Percentiles rank a stretch among this genome's conserved stretches.
Conservation (phyloP, 2,329 filamentous ascomycete species). For the Thelonectria discophora region DNA sequence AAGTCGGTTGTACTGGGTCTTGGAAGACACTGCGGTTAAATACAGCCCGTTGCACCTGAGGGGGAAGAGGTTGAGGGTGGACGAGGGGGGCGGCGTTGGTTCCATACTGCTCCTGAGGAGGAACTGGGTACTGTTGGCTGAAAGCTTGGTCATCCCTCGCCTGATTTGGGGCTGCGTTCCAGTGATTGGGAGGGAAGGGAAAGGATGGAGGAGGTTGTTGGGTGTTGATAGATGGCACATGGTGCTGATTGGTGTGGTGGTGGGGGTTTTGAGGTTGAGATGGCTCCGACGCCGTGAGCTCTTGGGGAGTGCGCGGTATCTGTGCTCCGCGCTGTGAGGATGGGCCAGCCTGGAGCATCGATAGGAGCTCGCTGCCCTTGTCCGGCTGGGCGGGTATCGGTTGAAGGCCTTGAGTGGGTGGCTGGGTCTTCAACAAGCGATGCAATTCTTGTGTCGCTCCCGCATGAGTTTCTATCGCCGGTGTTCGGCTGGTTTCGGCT, state of each 20-base stretch:
- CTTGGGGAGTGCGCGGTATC: constrained; percentile 61
- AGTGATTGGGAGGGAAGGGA: constrained; percentile 37
- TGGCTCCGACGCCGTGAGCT: constrained; percentile 60
- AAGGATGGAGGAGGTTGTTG: constrained; percentile 48
- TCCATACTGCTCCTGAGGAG: constrained; percentile 36
- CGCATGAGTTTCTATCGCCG: constrained; percentile 57
- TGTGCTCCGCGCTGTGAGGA: constrained; percentile 35
- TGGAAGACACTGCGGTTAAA: constrained; percentile 52
- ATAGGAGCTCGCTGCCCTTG: constrained; percentile 62
- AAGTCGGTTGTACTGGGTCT: constrained; percentile 33
- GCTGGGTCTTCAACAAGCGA: constrained; percentile 64
- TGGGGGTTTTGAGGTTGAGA: constrained; percentile 67
- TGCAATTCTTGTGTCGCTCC: constrained; percentile 63
- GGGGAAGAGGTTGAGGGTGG: constrained; percentile 62
- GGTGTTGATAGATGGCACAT: constrained; percentile 46
- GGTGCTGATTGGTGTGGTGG: constrained; percentile 59
- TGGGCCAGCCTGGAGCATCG: constrained; percentile 57
- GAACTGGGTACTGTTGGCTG: constrained; percentile 28
- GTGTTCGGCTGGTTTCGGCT: constrained; percentile 44
- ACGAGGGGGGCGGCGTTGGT: constrained; percentile 40
- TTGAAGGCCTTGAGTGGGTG: constrained; percentile 60
- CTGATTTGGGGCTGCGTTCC: constrained; percentile 29
- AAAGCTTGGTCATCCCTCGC: constrained; percentile 27
- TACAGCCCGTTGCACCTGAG: constrained; percentile 63
- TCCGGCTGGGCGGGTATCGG: constrained; percentile 46